Percentiles rank a stretch among this genome's conserved stretches.
These are phyloP conservation scores for Leccinum boreale DNA, from an alignment of 768 basidiomycete genomes.

Conservation along the genomic window DNA sequence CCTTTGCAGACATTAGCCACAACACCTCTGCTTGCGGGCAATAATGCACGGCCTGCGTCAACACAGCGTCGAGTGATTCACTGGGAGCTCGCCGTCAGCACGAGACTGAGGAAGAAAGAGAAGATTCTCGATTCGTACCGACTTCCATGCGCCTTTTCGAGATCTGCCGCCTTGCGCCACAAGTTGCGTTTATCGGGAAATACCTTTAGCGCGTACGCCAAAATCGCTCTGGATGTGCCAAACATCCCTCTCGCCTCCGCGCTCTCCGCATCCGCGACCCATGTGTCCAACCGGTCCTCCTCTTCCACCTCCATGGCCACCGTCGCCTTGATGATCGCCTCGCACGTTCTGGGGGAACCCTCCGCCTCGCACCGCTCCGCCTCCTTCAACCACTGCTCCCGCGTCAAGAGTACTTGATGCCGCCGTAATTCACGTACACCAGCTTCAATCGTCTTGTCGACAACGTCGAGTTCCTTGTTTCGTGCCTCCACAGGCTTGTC, in stretches of 20 bases:
- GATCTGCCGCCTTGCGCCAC: conserved; percentile 89
- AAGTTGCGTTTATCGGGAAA: conserved; percentile 83
- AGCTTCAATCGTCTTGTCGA: conserved; percentile 87
- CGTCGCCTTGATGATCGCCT: conserved; percentile 94
- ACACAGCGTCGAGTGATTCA: conserved; percentile 77
- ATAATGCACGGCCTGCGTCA: conserved; percentile 79
- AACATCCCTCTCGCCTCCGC: conserved; percentile 72
- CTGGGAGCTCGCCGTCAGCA: conserved; percentile 33
- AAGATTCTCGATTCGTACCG: conserved; percentile 42
- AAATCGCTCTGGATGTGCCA: conserved; percentile 81
- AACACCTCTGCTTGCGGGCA: conserved; percentile 95
- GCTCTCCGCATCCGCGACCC: conserved; percentile 88
- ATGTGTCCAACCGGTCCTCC: conserved; percentile 85
- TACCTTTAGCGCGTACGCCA: conserved; percentile 88
- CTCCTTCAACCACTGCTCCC: conserved; percentile 97
- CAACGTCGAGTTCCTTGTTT: conserved; percentile 62
- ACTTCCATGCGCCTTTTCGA: conserved; percentile 90
- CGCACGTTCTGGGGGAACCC: conserved; percentile 80
- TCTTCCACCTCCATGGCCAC: conserved; percentile 93
- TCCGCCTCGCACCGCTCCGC: conserved; percentile 89
- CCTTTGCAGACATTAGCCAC: conserved; percentile 98
- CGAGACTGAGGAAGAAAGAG: background rate
- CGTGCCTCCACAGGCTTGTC: conserved; percentile 50
- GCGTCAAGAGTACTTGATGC: conserved; percentile 77
- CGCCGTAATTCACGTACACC: conserved; percentile 76